Evolutionary conservation across 2,329 filamentous ascomycete genomes (phyloP).

Genomic region (Cyphellophora attinorum): DNA sequence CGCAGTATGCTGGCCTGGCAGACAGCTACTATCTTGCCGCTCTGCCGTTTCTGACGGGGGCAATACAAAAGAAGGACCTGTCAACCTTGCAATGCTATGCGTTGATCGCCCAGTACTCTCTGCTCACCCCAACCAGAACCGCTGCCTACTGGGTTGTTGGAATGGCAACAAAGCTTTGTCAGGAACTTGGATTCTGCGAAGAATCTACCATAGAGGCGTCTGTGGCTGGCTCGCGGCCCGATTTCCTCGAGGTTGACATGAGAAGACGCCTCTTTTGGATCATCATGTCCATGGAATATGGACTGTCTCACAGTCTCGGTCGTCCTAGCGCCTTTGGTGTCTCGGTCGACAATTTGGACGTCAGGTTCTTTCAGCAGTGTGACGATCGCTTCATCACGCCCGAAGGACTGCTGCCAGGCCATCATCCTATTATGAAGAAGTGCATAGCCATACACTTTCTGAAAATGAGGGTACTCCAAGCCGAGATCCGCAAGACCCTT

Average conservation of each 20-base stretch:
- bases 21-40: slow-evolving; percentile 93
- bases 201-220: slow-evolving; percentile 73
- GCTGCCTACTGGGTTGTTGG: slow-evolving; percentile 91
- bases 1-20: slow-evolving; percentile 81
- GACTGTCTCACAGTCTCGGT: slow-evolving; percentile 77
- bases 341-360: slow-evolving; percentile 70
- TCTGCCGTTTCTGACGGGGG: slow-evolving; percentile 70
- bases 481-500: slow-evolving; percentile 75
- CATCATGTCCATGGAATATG: slow-evolving; percentile 78
- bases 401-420: slow-evolving; percentile 60
- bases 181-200: slow-evolving; percentile 77
- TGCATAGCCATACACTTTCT: slow-evolving; percentile 85
- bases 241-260: slow-evolving; percentile 78
- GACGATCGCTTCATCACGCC: slow-evolving; percentile 76
- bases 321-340: slow-evolving; percentile 79
- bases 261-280: slow-evolving; percentile 81
- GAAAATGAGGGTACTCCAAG: slow-evolving; percentile 78
- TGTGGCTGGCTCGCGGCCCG: slow-evolving; percentile 48
- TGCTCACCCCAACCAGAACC: slow-evolving; percentile 82
- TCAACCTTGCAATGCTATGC: slow-evolving; percentile 83
- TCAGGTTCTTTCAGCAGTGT: slow-evolving; percentile 72
- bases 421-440: slow-evolving; percentile 70
- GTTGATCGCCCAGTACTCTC: slow-evolving; percentile 80
- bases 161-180: slow-evolving; percentile 75
- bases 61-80: slow-evolving; percentile 79